Evolutionary conservation across 2,329 filamentous ascomycete species (phyloP).

Genomic region (Balansia obtecta): DNA sequence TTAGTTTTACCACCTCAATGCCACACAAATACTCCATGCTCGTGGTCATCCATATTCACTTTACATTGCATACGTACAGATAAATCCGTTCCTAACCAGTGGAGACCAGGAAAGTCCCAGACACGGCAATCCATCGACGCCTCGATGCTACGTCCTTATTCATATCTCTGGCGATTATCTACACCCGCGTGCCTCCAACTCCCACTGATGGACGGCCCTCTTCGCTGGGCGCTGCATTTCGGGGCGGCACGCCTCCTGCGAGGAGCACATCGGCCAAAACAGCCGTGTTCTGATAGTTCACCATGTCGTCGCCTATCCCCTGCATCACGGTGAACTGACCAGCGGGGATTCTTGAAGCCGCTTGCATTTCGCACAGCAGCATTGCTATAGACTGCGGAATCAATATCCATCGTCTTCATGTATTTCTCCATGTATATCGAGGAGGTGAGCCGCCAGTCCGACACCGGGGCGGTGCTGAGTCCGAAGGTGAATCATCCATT

Average conservation of each 20-base stretch:
- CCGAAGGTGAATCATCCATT: slow-evolving; percentile 57
- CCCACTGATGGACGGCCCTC: slow-evolving; percentile 23
- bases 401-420: slow-evolving; percentile 50
- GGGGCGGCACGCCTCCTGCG: slow-evolving; percentile 41
- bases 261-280: slow-evolving; percentile 50
- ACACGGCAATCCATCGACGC: too few species aligned
- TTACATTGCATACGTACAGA: too few species aligned
- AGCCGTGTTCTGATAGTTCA: slow-evolving; percentile 56
- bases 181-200: slow-evolving; percentile 8
- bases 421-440: slow-evolving; percentile 61
- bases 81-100: too few species aligned
- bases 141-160: not conserved
- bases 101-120: too few species aligned
- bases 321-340: slow-evolving; percentile 53
- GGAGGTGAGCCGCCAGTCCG: slow-evolving; percentile 61
- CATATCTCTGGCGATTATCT: not conserved
- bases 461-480: slow-evolving; percentile 52
- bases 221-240: slow-evolving; percentile 43
- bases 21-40: too few species aligned
- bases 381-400: slow-evolving; percentile 46
- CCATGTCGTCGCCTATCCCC: slow-evolving; percentile 58
- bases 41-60: too few species aligned
- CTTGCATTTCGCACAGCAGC: slow-evolving; percentile 44
- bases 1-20: too few species aligned
- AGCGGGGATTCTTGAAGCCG: slow-evolving; percentile 50